These are phyloP conservation scores for Limtongozyma cylindracea DNA, from an alignment of 805 yeast genomes.

Conservation along the genomic window DNA sequence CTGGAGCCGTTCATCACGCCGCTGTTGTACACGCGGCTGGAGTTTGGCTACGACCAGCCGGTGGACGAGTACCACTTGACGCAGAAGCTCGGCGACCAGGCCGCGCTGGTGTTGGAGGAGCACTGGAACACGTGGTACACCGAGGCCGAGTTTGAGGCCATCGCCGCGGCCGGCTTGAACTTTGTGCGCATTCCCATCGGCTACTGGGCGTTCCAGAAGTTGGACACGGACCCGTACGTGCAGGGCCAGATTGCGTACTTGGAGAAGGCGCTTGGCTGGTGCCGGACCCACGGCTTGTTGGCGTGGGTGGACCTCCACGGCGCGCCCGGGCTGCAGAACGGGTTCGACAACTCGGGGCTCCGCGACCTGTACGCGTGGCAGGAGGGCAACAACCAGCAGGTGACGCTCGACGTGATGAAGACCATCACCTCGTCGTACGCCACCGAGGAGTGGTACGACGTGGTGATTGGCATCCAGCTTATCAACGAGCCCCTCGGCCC, in stretches of 20 bases:
- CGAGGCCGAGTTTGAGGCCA: slow-evolving; percentile 28
- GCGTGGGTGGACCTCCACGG: slow-evolving; percentile 66
- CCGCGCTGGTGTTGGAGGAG: slow-evolving; percentile 12
- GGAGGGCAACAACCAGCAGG: slow-evolving; percentile 7
- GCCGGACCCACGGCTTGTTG: slow-evolving; percentile 26
- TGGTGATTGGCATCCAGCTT: slow-evolving; percentile 4
- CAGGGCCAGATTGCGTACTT: slow-evolving; percentile 40
- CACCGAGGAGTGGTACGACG: slow-evolving; percentile 9
- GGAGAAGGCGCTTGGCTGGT: slow-evolving; percentile 45
- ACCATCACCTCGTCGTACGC: slow-evolving; percentile 3
- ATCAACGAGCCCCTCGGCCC: slow-evolving; percentile 4
- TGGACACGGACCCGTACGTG: slow-evolving; percentile 32
- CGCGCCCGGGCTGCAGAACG: slow-evolving; percentile 68
- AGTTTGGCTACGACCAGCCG: slow-evolving; percentile 12
- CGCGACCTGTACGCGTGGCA: slow-evolving; percentile 15
- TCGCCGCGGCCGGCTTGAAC: slow-evolving; percentile 28
- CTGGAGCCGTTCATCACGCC: slow-evolving; percentile 54
- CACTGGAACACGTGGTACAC: slow-evolving; percentile 38
- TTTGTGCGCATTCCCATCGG: slow-evolving; percentile 61
- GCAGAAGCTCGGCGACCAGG: slow-evolving; percentile 20
- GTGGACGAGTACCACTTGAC: slow-evolving; percentile 37
- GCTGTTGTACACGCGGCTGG: slow-evolving; percentile 20
- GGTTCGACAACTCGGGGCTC: slow-evolving; percentile 57
- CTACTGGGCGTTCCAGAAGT: slow-evolving; percentile 46
- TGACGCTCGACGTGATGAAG: slow-evolving; percentile 8